Conservation (phyloP, 257 asterid species). For the Cruciata laevipes region DNA sequence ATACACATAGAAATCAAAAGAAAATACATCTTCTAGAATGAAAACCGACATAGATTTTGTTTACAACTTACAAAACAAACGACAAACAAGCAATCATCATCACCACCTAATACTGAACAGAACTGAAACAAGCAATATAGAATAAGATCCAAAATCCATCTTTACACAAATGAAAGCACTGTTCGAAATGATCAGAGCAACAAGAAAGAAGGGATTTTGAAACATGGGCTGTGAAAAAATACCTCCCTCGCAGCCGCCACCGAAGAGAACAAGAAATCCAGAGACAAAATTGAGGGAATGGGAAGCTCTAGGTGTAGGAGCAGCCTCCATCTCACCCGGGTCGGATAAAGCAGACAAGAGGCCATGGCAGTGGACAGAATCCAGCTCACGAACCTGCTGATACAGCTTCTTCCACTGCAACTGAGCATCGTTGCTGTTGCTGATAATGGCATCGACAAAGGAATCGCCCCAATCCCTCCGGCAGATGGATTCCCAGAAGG, state of each 20-base stretch:
- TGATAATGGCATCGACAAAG: slow-evolving; percentile 42
- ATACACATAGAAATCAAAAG: neutral
- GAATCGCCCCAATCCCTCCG: slow-evolving; percentile 69
- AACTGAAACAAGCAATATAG: neutral
- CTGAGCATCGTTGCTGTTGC: neutral
- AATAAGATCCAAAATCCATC: too few species aligned
- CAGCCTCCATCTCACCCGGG: slow-evolving; percentile 21
- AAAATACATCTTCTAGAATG: neutral
- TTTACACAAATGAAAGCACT: neutral
- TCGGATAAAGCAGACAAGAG: slow-evolving; percentile 20
- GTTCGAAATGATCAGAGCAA: neutral
- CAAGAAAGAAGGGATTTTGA: neutral
- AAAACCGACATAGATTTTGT: neutral
- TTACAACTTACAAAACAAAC: neutral
- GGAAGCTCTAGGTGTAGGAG: slow-evolving; percentile 83
- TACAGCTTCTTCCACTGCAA: slow-evolving; percentile 65
- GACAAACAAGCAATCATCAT: neutral
- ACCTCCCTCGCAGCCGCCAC: slow-evolving; percentile 98
- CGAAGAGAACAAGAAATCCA: slow-evolving; percentile 74
- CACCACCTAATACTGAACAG: neutral
- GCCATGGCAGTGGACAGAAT: slow-evolving; percentile 49
- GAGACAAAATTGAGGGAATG: slow-evolving; percentile 72
- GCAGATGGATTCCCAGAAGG: slow-evolving; percentile 82
- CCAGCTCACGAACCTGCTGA: slow-evolving; percentile 54
- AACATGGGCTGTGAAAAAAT: slow-evolving; percentile 10